phyloP scores from a whole-genome alignment of 1,139 yeast genomes.

The Kodamaea sp. region DNA sequence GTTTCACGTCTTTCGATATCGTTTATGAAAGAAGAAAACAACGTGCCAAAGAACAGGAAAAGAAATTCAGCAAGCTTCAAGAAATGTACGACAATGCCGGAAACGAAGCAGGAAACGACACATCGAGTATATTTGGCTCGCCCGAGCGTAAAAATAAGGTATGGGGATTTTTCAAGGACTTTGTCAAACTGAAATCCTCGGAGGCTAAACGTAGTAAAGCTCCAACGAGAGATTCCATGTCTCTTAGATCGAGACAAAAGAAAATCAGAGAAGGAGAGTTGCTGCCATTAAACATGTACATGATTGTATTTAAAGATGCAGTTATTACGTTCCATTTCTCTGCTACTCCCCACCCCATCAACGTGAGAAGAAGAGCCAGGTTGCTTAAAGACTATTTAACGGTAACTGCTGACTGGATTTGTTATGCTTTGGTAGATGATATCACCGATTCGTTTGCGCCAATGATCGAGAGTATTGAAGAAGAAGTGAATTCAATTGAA shows the following conservation, averaged over 20 bases:
- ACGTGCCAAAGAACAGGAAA: slow-evolving; percentile 46
- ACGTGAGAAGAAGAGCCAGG: slow-evolving; percentile 90
- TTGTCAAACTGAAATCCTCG: slow-evolving; percentile 5
- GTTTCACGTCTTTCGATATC: slow-evolving; percentile 90
- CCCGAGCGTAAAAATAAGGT: slow-evolving; percentile 20
- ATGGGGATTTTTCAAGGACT: slow-evolving; percentile 19
- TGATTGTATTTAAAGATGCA: slow-evolving; percentile 87
- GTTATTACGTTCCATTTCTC: slow-evolving; percentile 92
- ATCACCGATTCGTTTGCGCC: slow-evolving; percentile 98
- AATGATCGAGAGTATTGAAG: slow-evolving; percentile 89
- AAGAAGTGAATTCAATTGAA: slow-evolving; percentile 88
- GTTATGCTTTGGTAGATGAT: slow-evolving; percentile 94
- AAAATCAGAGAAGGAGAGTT: slow-evolving; percentile 69
- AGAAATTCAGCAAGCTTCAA: slow-evolving; percentile 40
- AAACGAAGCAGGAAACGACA: slow-evolving; percentile 17
- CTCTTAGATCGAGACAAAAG: slow-evolving; percentile 31
- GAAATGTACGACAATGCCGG: slow-evolving; percentile 32
- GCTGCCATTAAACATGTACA: slow-evolving; percentile 89
- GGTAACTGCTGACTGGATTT: slow-evolving; percentile 94
- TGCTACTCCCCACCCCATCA: slow-evolving; percentile 94
- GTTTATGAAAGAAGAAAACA: slow-evolving; percentile 66
- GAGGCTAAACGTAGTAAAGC: slow-evolving; percentile 1
- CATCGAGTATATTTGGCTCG: slow-evolving; percentile 21
- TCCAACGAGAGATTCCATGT: slow-evolving; percentile 20
- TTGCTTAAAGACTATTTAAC: slow-evolving; percentile 83